Percentiles rank a stretch among this genome's conserved stretches.
phyloP scores from a whole-genome alignment of 2,329 filamentous ascomycete species.

The Emmonsiellopsis sp. region DNA sequence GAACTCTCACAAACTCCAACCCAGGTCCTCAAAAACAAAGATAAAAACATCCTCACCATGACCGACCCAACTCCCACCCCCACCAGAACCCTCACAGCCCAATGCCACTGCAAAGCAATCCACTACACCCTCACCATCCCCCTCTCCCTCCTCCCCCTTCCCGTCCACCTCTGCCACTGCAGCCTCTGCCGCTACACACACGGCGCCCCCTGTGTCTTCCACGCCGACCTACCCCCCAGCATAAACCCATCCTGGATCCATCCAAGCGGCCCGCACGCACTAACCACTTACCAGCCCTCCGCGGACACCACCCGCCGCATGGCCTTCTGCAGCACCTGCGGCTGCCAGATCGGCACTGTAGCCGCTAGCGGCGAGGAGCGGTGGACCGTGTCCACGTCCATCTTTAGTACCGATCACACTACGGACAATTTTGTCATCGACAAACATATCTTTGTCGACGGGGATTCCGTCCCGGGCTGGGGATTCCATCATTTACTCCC shows the following conservation, averaged over 20 bases:
- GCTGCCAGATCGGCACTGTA: slow-evolving; percentile 24
- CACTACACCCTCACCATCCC: slow-evolving; percentile 28
- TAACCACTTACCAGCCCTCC: slow-evolving; percentile 21
- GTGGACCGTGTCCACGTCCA: slow-evolving; percentile 17
- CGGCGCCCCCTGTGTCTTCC: slow-evolving; percentile 23
- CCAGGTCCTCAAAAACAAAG: no score
- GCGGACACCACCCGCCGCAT: slow-evolving; percentile 19
- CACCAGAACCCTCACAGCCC: slow-evolving; percentile 15
- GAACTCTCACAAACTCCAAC: no score
- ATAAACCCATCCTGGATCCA: slow-evolving; percentile 16
- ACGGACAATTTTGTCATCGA: slow-evolving; percentile 14
- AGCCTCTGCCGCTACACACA: slow-evolving; percentile 32
- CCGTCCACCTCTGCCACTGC: slow-evolving; percentile 36
- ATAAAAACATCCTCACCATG: no score
- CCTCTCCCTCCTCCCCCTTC: slow-evolving; percentile 25
- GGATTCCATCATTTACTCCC: slow-evolving; percentile 14
- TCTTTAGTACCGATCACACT: slow-evolving; percentile 14
- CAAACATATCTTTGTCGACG: slow-evolving; percentile 12
- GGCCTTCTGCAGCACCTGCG: slow-evolving; percentile 37
- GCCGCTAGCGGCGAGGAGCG: slow-evolving; percentile 1
- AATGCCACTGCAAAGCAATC: slow-evolving; percentile 17
- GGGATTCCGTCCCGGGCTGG: slow-evolving; percentile 9
- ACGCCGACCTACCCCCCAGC: slow-evolving; percentile 14
- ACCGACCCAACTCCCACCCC: not conserved
- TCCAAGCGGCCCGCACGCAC: slow-evolving; percentile 12